phyloP scores from a whole-genome alignment of 768 basidiomycete species.

The Thelephora ganbajun region DNA sequence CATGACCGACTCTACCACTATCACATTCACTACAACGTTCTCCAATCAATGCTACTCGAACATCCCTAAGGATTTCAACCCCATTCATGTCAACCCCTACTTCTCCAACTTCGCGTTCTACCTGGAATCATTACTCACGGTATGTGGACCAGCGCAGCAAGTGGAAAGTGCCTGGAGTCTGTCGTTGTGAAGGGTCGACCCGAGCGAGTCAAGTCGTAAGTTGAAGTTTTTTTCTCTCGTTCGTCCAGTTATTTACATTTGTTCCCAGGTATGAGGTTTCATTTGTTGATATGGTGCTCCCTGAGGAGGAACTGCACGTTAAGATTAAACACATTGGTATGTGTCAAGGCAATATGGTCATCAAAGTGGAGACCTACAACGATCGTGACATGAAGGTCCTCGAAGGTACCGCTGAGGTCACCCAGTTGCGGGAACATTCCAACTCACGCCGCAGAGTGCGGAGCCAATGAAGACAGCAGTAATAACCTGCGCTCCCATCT shows the following conservation, averaged over 20 bases:
- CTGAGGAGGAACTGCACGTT: slow-evolving; percentile 75
- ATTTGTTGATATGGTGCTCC: slow-evolving; percentile 97
- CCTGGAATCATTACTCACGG: slow-evolving; percentile 98
- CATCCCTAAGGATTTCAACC: slow-evolving; percentile 96
- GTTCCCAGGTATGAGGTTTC: slow-evolving; percentile 67
- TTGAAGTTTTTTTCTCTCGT: slow-evolving; percentile 11
- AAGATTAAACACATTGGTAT: slow-evolving; percentile 84
- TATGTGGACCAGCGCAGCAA: slow-evolving; percentile 93
- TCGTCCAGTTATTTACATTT: slow-evolving; percentile 5
- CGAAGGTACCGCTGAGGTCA: slow-evolving; percentile 84
- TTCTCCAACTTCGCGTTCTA: slow-evolving; percentile 86
- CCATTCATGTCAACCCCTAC: slow-evolving; percentile 97
- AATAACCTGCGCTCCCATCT: slow-evolving; percentile 1
- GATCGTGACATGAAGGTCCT: slow-evolving; percentile 82
- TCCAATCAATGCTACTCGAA: slow-evolving; percentile 94
- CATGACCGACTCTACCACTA: slow-evolving; percentile 48
- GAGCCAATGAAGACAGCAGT: neutral
- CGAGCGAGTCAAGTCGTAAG: slow-evolving; percentile 78
- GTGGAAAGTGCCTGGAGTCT: slow-evolving; percentile 83
- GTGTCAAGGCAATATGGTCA: slow-evolving; percentile 86
- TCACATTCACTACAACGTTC: slow-evolving; percentile 67
- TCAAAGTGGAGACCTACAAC: slow-evolving; percentile 80
- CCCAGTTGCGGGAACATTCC: slow-evolving; percentile 28
- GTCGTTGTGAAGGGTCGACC: slow-evolving; percentile 89
- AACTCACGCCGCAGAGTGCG: neutral